Percentiles rank a stretch among this genome's conserved stretches.
Evolutionary conservation across 176 grass and related monocot genomes (phyloP).

Genomic region (Cymbopogon citratus): DNA sequence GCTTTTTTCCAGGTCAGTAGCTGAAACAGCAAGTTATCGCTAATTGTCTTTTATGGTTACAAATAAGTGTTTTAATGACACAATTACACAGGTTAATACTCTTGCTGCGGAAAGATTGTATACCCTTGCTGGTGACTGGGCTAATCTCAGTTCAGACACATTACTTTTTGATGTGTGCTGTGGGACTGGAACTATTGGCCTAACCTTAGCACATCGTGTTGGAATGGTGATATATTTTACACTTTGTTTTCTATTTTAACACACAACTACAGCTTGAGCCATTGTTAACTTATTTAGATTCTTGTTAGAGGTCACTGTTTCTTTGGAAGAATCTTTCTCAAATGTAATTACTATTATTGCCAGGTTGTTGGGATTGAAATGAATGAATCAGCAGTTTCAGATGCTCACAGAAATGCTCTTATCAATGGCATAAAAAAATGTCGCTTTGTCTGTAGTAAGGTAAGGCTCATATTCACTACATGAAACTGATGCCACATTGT

Average conservation of each 20-base stretch:
- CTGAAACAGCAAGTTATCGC: conserved; percentile 11
- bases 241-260: conserved; percentile 27
- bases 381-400: conserved; percentile 86
- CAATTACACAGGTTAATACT: conserved; percentile 84
- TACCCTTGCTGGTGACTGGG: conserved; percentile 89
- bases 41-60: not conserved
- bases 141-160: conserved; percentile 80
- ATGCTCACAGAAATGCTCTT: conserved; percentile 87
- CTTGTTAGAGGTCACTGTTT: conserved; percentile 10
- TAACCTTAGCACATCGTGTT: conserved; percentile 83
- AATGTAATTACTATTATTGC: conserved; percentile 13
- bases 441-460: conserved; percentile 82
- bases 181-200: conserved; percentile 95
- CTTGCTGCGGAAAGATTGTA: conserved; percentile 90
- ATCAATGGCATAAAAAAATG: conserved; percentile 81
- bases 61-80: conserved; percentile 29
- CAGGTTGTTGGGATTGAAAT: conserved; percentile 99
- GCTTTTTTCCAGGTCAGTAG: conserved; percentile 91
- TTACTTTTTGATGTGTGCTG: conserved; percentile 97
- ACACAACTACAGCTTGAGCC: not conserved
- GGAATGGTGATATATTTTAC: conserved; percentile 61
- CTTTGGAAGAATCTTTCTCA: conserved; percentile 19
- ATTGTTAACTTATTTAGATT: not conserved
- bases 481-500: not conserved
- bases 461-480: conserved; percentile 26